Conservation (phyloP, 768 basidiomycete genomes). For the Cystoderma amianthinum region DNA sequence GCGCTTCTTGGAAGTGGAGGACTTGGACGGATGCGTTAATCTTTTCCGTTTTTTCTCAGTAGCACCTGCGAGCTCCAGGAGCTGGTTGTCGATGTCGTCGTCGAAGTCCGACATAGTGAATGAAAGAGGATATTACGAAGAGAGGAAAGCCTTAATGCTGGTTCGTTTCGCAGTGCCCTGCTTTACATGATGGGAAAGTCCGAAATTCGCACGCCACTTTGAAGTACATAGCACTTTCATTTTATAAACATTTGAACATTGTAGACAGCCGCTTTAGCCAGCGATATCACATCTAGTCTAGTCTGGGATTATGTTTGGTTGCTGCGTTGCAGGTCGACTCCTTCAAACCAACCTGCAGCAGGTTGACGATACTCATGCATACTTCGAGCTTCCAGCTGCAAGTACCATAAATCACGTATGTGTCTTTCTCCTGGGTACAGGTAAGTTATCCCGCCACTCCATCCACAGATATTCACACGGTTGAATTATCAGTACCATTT, state of each 20-base stretch:
- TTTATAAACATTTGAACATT: not conserved
- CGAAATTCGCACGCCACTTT: not conserved
- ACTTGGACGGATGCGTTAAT: constrained; percentile 13
- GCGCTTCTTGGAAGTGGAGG: constrained; percentile 54
- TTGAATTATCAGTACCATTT: constrained; percentile 59
- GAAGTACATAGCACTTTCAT: not conserved
- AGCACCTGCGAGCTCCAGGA: constrained; percentile 75
- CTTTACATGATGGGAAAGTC: too few relatives aligned
- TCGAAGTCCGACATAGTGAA: constrained; percentile 41
- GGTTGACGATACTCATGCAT: constrained; percentile 77
- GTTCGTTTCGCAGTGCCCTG: too few relatives aligned
- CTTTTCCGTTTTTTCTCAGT: constrained; percentile 57
- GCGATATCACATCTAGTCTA: not conserved
- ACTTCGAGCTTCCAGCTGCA: constrained; percentile 68
- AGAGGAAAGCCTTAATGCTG: too few relatives aligned
- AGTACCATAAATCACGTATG: constrained; percentile 78
- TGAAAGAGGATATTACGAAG: too few relatives aligned
- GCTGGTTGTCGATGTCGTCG: constrained; percentile 57
- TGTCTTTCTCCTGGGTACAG: constrained; percentile 76
- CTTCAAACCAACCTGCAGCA: constrained; percentile 78
- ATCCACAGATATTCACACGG: not conserved
- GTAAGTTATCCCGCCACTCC: constrained; percentile 32
- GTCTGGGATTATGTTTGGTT: constrained; percentile 91
- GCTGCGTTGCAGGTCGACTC: constrained; percentile 70
- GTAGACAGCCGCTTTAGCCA: not conserved